Base-by-base conservation (phyloP, 2,329 filamentous ascomycete species). In the Sporothrix curviconia region DNA sequence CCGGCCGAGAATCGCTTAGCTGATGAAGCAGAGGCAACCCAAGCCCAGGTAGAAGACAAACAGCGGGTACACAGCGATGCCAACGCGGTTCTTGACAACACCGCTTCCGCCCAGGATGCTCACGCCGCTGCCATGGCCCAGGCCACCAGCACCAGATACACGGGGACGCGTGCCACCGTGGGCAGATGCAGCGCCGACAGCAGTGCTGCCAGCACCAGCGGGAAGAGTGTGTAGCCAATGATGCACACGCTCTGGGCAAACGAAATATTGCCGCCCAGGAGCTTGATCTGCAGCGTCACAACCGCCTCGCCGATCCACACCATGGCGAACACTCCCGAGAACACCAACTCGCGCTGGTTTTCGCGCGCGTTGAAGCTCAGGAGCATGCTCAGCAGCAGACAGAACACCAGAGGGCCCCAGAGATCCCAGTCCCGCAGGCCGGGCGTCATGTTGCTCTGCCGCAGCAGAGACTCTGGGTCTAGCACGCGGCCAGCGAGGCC, bases 221-320 rank as follows among this genome's bases (percentile, higher is more conserved):
- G 94, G 75, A 99, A 99, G 57, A 99, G 83, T 1, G 94, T 99
- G 73, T 99, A 99, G 46, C 94, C 94, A 69, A 99, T 99, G 66
- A 99, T 95, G 72, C 92, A 97, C 64, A 99, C 83, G 58, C 91
- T 95, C 73, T 99, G 94, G 68, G 95, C 94, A 72, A 99, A 99
- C 17, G 94, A 96, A 67, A 99, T 96, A 76, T 94, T 96, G 46
- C 94, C 94, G 59, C 94, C 94, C 59, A 99, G 75, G 65, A 99
- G 78, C 76, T 95, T 96, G 72, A 99, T 97, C 79, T 99, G 94
- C 68, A 95, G 74, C n/a, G 94, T 99, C 59, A 99, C 94, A 3
- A 96, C 87, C 1, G 92, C 92, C 76, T 97, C 92, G 28, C 92
- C 94, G 59, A 99, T 85, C 94, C 94, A 99, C 55, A 99, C 87